Evolutionary conservation across 371 early-diverging fungal genomes (phyloP), one percentile per base, ranked within the genome.

Genomic region (Circinella minor): DNA sequence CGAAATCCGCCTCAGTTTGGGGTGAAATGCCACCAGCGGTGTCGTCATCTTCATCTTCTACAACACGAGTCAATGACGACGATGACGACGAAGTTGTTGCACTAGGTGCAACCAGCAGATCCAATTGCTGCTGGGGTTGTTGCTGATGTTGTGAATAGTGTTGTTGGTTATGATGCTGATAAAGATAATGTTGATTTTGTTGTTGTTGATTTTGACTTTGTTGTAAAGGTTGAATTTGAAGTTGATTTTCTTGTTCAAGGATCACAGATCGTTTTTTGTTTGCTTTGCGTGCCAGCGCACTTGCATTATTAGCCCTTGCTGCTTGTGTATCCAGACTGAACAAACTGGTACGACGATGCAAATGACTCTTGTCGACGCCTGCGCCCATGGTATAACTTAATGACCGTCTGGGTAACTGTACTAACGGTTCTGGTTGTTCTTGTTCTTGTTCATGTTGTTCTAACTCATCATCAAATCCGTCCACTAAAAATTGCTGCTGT

Each of bases 271-370:
- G 36, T 64, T 27, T 27, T 27, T 64, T 64, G 68, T 76, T 81
- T 20, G 77, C 81, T 69, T 78, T 71, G 63, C 83, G 77, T 66
- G 81, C 83, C 73, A 82, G 77, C 73, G 81, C 81, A 71, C 76
- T 79, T 48, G 81, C 84, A 72, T 81, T 81, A 63, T 81, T 84
- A 1, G 75, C 81, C 37, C 82, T 71, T 48, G 85, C 82, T 15
- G 85, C 81, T 71, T 79, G 81, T 39, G 85, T 84, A 72, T 84
- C 85, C 54, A 84, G 66, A 68, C 81, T 84, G 39, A 84, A 84
- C 9, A 84, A 64, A 62, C 82, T 84, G 13, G 82, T 81, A 14
- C 80, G 77, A 46, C 74, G 79, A 18, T 75, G 66, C 3, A 79
- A 49, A 39, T 65, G 55, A 36, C 57, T 73, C 39, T 66, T 69